Percentiles rank a stretch among this genome's conserved stretches.
Conservation (phyloP, 768 basidiomycete genomes). For the Xerocomus potaroensis region DNA sequence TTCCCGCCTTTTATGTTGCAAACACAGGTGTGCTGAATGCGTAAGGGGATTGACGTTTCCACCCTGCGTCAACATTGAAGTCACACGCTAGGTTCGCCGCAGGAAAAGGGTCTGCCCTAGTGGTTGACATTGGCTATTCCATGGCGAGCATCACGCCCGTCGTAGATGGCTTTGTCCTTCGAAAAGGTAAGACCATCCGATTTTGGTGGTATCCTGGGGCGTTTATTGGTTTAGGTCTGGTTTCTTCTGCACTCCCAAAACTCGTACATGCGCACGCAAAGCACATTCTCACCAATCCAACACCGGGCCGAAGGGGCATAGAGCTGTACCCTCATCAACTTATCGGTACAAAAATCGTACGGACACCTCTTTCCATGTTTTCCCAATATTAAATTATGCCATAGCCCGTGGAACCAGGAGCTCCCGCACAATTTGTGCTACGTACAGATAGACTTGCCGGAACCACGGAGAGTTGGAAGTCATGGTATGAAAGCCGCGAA, state of each 20-base stretch:
- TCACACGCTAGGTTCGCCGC: conserved; percentile 72
- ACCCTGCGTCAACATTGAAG: conserved; percentile 9
- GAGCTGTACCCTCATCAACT: conserved; percentile 84
- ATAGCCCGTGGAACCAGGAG: conserved; percentile 72
- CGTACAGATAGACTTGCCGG: conserved; percentile 69
- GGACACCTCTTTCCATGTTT: conserved; percentile 4
- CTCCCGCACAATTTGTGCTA: conserved; percentile 60
- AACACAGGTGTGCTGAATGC: conserved; percentile 93
- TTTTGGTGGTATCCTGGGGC: not conserved
- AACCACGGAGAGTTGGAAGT: conserved; percentile 78
- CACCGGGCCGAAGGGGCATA: conserved; percentile 49
- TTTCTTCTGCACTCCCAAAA: conserved; percentile 68
- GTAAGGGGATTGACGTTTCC: conserved; percentile 41
- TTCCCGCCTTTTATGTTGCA: conserved; percentile 94
- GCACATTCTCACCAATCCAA: conserved; percentile 54
- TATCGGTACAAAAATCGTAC: conserved; percentile 74
- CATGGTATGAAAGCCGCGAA: conserved; percentile 76
- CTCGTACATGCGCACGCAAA: conserved; percentile 79
- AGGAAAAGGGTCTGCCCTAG: conserved; percentile 94
- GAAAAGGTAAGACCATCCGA: conserved; percentile 66
- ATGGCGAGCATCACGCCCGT: conserved; percentile 92
- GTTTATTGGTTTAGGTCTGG: conserved; percentile 55
- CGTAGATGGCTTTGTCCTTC: conserved; percentile 94
- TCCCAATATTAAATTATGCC: conserved; percentile 5
- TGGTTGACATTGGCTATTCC: conserved; percentile 89